These are phyloP conservation scores for Grosmannia serpens DNA, from an alignment of 2,329 filamentous ascomycete genomes.

Conservation along the genomic window DNA sequence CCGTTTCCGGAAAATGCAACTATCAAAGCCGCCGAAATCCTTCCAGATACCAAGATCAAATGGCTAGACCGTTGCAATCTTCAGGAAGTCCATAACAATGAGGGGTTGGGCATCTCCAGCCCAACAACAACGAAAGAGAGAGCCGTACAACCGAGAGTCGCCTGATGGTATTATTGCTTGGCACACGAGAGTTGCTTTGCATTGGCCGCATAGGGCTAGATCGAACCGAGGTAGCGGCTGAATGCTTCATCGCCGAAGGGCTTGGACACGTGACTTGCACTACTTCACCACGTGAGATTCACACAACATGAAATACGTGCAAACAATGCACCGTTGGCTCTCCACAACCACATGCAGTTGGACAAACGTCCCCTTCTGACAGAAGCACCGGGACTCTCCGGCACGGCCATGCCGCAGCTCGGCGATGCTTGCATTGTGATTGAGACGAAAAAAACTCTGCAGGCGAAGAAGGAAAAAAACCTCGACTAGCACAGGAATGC, in stretches of 20 bases:
- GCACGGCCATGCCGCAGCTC: background rate
- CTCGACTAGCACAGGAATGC: background rate
- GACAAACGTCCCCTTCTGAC: background rate
- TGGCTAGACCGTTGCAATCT: background rate
- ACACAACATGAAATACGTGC: background rate
- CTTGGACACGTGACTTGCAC: background rate
- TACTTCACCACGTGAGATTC: background rate
- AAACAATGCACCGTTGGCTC: too few relatives aligned
- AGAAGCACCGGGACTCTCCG: background rate
- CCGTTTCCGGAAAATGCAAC: background rate
- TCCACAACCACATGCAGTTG: too few relatives aligned
- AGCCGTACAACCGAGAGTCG: background rate
- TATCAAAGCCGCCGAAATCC: background rate
- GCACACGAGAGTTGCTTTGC: background rate
- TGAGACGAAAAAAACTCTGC: background rate
- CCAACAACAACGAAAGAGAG: background rate
- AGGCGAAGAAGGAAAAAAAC: background rate
- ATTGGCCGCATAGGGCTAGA: background rate
- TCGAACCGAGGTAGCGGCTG: background rate
- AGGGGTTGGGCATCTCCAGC: background rate
- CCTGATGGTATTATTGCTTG: background rate
- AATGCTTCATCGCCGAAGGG: background rate
- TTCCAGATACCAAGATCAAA: background rate
- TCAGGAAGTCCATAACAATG: background rate
- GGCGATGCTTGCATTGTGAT: background rate